These are phyloP conservation scores for Chrysoporthe deuterocubensis DNA, from an alignment of 2,329 filamentous ascomycete genomes.

Conservation along the genomic window DNA sequence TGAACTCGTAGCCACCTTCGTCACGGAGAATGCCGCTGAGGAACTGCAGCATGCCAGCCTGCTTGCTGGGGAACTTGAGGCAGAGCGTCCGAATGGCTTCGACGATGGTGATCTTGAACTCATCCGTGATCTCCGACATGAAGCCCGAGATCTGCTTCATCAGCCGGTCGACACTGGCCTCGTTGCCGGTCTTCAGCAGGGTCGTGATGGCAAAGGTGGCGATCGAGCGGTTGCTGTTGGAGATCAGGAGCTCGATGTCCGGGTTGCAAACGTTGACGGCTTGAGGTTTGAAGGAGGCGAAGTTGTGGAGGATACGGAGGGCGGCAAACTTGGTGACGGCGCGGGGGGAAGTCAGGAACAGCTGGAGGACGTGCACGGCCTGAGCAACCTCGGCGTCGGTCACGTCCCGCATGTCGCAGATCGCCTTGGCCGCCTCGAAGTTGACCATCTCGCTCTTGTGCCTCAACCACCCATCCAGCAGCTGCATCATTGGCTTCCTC, in stretches of 20 bases:
- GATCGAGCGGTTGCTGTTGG: slow-evolving; percentile 95
- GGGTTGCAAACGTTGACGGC: slow-evolving; percentile 94
- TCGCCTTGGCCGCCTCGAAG: slow-evolving; percentile 97
- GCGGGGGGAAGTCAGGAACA: slow-evolving; percentile 94
- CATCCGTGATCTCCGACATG: slow-evolving; percentile 98
- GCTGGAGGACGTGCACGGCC: slow-evolving; percentile 91
- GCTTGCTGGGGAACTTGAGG: slow-evolving; percentile 97
- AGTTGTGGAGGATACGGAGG: slow-evolving; percentile 93
- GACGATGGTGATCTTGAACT: slow-evolving; percentile 99
- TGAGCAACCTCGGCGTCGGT: slow-evolving; percentile 90
- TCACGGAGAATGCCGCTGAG: slow-evolving; percentile 95
- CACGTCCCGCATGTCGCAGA: slow-evolving; percentile 92
- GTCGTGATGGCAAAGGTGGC: slow-evolving; percentile 98
- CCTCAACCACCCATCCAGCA: slow-evolving; percentile 93
- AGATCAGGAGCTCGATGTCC: slow-evolving; percentile 95
- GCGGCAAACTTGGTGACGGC: slow-evolving; percentile 97
- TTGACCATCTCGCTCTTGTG: slow-evolving; percentile 99
- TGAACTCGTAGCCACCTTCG: slow-evolving; percentile 98
- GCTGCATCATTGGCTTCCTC: slow-evolving; percentile 93
- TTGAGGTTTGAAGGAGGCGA: slow-evolving; percentile 93
- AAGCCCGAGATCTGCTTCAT: slow-evolving; percentile 99
- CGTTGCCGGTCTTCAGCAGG: slow-evolving; percentile 96
- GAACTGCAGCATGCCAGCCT: slow-evolving; percentile 97
- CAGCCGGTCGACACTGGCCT: slow-evolving; percentile 91
- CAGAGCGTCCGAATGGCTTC: slow-evolving; percentile 96